Evolutionary conservation across 768 basidiomycete species (phyloP).

Genomic region (Psilocybe subaeruginosa): DNA sequence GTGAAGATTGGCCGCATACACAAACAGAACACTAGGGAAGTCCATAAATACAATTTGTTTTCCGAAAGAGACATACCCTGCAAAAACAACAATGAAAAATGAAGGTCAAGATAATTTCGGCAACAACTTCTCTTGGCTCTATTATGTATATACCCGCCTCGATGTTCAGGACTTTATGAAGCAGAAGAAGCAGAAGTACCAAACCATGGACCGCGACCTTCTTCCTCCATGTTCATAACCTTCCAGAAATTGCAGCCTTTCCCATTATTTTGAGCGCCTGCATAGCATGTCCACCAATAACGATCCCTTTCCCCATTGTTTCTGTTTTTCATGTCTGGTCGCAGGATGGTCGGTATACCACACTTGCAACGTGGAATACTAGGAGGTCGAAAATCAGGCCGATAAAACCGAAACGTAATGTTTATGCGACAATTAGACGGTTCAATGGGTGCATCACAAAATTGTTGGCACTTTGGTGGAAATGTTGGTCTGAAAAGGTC

Average conservation of each 20-base stretch:
- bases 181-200: not conserved
- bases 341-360: slow-evolving; percentile 66
- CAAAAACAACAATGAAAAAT: no score
- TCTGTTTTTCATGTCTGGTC: slow-evolving; percentile 81
- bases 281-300: slow-evolving; percentile 86
- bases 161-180: not conserved
- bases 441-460: slow-evolving; percentile 31
- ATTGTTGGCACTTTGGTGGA: slow-evolving; percentile 31
- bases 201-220: slow-evolving; percentile 53
- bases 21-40: no score
- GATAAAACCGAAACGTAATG: slow-evolving; percentile 85
- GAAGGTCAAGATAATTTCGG: not conserved
- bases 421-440: slow-evolving; percentile 77
- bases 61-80: no score
- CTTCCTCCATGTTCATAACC: slow-evolving; percentile 67
- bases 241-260: slow-evolving; percentile 81
- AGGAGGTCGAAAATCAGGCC: slow-evolving; percentile 75
- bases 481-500: slow-evolving; percentile 71
- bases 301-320: slow-evolving; percentile 53
- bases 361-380: slow-evolving; percentile 77
- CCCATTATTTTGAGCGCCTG: slow-evolving; percentile 82
- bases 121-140: not conserved
- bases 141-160: not conserved
- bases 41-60: no score
- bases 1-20: no score